Evolutionary conservation across 495 filamentous ascomycete species (phyloP), one percentile per base, ranked within the genome.

Genomic region (Penicillium pancosmium): DNA sequence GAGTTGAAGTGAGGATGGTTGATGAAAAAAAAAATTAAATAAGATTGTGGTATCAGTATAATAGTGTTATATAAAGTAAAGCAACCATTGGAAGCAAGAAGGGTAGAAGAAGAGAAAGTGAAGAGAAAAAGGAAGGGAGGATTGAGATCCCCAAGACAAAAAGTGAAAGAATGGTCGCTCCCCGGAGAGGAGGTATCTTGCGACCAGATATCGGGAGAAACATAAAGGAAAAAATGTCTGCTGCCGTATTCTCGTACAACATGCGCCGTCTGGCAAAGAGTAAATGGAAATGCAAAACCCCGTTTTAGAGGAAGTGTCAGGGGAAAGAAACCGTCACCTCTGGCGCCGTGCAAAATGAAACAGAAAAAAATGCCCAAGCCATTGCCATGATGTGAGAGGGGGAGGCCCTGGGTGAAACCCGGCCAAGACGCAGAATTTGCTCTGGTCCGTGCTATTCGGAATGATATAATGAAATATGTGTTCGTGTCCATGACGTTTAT

Each of bases 221-320:
- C 51, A 44, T 12, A 59, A 61, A 50, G 55, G 21, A 52, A 44
- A 59, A 56, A 54, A 54, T 1, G 4, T 23, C 47, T 55, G 58
- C 48, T 63, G 60, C 52, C 65, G 58, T 70, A 56, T 68, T 21
- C 56, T 70, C 68, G 60, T 68, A 65, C 59, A 68, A 57, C 57
- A 58, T 68, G 41, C 55, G 55, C 57, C 61, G 50, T 54, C 34
- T 25, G 52, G 55, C 51, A 59, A 55, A 55, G 12, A 53, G 19
- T 21, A 19, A 44, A 16, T 9, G 41, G 41, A 5, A 44, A 44
- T 13, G 36, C 36, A 40, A 15, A 40, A 51, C 60, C 61, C 56
- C 46, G 50, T 35, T 54, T 63, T 57, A 57, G 41, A 62, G 52
- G 40, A 23, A 52, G 48, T 49, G 16, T 47, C 15, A 60, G 50